Percentiles rank a stretch among this genome's conserved stretches.
These are phyloP conservation scores for Tephrocybe sp. DNA, from an alignment of 768 basidiomycete species.

Conservation along the genomic window DNA sequence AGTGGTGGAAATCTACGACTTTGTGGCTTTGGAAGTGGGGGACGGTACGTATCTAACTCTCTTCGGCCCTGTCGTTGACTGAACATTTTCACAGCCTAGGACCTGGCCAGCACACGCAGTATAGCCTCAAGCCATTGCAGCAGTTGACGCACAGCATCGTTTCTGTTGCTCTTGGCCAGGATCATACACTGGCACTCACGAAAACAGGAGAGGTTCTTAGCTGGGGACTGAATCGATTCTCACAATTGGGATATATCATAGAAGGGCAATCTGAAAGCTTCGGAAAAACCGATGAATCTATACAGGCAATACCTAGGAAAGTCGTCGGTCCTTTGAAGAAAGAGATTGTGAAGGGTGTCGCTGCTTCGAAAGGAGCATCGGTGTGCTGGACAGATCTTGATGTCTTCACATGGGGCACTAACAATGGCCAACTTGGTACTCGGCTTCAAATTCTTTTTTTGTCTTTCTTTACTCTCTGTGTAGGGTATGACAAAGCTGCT, in stretches of 20 bases:
- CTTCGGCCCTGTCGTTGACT: background rate
- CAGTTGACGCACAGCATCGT: slow-evolving; percentile 57
- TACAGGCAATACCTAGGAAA: slow-evolving; percentile 76
- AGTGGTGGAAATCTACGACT: slow-evolving; percentile 68
- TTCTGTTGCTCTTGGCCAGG: slow-evolving; percentile 85
- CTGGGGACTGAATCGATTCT: slow-evolving; percentile 90
- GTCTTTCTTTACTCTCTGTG: background rate
- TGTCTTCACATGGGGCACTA: slow-evolving; percentile 92
- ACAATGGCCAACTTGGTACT: slow-evolving; percentile 87
- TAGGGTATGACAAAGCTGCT: slow-evolving; percentile 75
- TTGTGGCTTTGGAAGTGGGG: slow-evolving; percentile 89
- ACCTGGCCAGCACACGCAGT: slow-evolving; percentile 75
- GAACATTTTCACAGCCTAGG: slow-evolving; percentile 55
- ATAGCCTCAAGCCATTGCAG: slow-evolving; percentile 59
- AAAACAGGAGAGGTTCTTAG: slow-evolving; percentile 79
- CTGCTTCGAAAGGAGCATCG: slow-evolving; percentile 84
- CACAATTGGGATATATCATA: slow-evolving; percentile 84
- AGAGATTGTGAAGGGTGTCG: slow-evolving; percentile 76
- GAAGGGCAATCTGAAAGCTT: slow-evolving; percentile 45
- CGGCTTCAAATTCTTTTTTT: background rate
- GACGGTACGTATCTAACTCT: slow-evolving; percentile 52
- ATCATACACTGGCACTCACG: slow-evolving; percentile 90
- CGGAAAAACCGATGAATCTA: slow-evolving; percentile 61
- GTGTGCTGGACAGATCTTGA: slow-evolving; percentile 80
- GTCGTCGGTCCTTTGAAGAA: slow-evolving; percentile 76